Evolutionary conservation across 768 basidiomycete species (phyloP), one percentile per base, ranked within the genome.

Genomic region (Rhodotorula kratochvilovae): DNA sequence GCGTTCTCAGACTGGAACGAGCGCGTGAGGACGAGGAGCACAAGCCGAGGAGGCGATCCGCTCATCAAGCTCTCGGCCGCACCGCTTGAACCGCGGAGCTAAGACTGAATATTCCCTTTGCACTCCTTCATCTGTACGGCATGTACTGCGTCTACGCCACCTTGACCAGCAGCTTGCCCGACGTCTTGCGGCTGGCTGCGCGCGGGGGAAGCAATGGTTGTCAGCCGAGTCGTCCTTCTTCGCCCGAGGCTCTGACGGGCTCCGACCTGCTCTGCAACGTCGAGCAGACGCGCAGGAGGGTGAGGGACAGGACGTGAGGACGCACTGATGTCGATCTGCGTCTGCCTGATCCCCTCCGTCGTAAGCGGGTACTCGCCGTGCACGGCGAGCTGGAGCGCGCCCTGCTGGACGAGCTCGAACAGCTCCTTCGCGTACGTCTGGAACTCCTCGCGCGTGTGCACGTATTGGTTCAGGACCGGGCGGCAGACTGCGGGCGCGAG

Each of bases 111-210:
- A 13, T 53, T 2, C 16, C 15, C 29, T 53, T 53, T 53, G n/a
- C 51, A n/a, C 13, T 13, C n/a, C n/a, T 29, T 29, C 51, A 55
- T 31, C 33, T 17, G 33, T 19, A 29, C 31, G n/a, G 19, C 13
- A 13, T 55, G 19, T 16, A n/a, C 31, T 33, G 31, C 29, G 3
- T 16, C 35, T n/a, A 61, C n/a, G 77, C 78, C 29, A 92, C 84
- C 79, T 90, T 90, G 75, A 97, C 83, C 61, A 98, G 73, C 77
- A 99, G 80, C 80, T 98, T 99, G 6, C 95, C 95, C 3, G 84
- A 85, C 17, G 92, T 91, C 79, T 86, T 87, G 58, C 95, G 88
- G 16, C 85, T 83, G 0, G 85, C 77, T 77, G 65, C 58, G 27
- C 15, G 8, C 36, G 25, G 48, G 6, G n/a, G 15, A 10, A 7